Evolutionary conservation across 2,329 filamentous ascomycete genomes (phyloP).

Genomic region (Dactylellina drechsleri): DNA sequence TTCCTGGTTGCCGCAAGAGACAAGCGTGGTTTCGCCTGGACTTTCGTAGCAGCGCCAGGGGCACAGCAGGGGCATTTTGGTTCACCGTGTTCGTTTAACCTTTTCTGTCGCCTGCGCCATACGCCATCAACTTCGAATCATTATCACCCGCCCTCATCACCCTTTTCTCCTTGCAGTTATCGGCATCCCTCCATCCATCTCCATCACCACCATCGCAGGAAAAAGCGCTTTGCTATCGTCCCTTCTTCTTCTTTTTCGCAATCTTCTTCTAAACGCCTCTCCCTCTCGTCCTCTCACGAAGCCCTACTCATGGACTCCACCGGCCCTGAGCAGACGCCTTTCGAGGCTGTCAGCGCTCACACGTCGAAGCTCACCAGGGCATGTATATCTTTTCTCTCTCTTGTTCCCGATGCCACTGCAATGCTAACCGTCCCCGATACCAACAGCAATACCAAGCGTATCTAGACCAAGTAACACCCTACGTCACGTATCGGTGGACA

Average conservation of each 20-base stretch:
- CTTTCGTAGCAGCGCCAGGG: no score
- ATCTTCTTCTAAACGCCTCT: slow-evolving; percentile 7
- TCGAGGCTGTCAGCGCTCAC: slow-evolving; percentile 86
- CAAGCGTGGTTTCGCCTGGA: no score
- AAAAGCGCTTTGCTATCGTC: slow-evolving; percentile 8
- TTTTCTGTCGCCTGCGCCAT: slow-evolving; percentile 2
- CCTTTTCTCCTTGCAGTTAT: slow-evolving; percentile 1
- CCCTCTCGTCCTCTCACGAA: slow-evolving; percentile 3
- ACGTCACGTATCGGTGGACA: slow-evolving; percentile 87
- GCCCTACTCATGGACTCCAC: slow-evolving; percentile 67
- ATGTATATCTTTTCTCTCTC: slow-evolving; percentile 50
- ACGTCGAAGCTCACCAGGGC: slow-evolving; percentile 79
- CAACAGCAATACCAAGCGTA: slow-evolving; percentile 89
- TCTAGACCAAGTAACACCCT: slow-evolving; percentile 92
- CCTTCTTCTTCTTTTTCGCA: not conserved
- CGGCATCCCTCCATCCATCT: slow-evolving; percentile 1
- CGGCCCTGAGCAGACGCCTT: slow-evolving; percentile 90
- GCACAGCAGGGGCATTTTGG: no score
- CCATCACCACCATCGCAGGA: not conserved
- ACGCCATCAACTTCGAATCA: no score
- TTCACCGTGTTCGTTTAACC: not conserved
- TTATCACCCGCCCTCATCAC: not conserved
- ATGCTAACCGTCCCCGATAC: slow-evolving; percentile 39
- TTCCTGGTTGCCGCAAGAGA: no score
- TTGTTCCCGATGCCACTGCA: not conserved